Conservation (phyloP, 2,329 filamentous ascomycete species). For the Diplocarpon mali region DNA sequence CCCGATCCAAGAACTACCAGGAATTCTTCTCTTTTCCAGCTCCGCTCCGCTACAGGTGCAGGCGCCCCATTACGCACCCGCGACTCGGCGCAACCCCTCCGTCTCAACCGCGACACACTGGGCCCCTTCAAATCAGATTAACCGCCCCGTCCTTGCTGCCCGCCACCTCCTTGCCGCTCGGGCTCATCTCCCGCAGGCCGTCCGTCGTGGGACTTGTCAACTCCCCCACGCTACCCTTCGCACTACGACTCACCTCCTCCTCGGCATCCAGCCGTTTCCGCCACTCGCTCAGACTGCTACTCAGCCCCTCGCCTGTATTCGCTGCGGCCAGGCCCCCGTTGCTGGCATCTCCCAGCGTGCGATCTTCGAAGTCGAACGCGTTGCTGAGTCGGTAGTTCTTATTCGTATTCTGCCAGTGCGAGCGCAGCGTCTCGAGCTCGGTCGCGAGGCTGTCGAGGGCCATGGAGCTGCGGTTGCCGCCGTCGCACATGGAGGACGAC, state of each 20-base stretch:
- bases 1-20: too few species aligned
- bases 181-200: slow-evolving; percentile 21
- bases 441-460: slow-evolving; percentile 85
- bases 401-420: slow-evolving; percentile 91
- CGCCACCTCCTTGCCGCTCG: slow-evolving; percentile 19
- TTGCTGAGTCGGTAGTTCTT: slow-evolving; percentile 88
- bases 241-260: slow-evolving; percentile 19
- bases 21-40: too few species aligned
- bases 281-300: slow-evolving; percentile 69
- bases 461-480: slow-evolving; percentile 46
- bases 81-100: too few species aligned
- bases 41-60: too few species aligned
- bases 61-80: too few species aligned
- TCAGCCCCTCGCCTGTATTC: slow-evolving; percentile 40
- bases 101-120: too few species aligned
- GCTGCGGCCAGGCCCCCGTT: slow-evolving; percentile 36
- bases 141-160: too few species aligned
- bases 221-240: slow-evolving; percentile 14
- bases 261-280: slow-evolving; percentile 59
- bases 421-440: slow-evolving; percentile 82
- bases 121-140: too few species aligned
- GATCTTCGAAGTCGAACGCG: slow-evolving; percentile 63
- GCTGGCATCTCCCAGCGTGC: slow-evolving; percentile 26
- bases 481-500: slow-evolving; percentile 39
- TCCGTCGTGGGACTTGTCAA: slow-evolving; percentile 2